Evolutionary conservation across 176 grass and related monocot species (phyloP).

Genomic region (Oryza nivara): DNA sequence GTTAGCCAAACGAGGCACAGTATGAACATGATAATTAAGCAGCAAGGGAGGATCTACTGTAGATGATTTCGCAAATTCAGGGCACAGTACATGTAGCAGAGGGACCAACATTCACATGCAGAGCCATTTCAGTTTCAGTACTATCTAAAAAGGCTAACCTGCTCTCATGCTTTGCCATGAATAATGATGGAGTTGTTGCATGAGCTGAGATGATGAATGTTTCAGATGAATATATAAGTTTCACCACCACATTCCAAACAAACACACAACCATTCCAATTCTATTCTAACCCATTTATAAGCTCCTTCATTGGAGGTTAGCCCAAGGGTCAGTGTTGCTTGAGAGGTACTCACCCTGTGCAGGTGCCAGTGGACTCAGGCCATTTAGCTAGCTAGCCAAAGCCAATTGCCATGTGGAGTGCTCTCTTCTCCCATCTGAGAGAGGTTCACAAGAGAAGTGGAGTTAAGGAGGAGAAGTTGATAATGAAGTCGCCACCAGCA

Average conservation of each 20-base stretch:
- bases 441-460: conserved; percentile 30
- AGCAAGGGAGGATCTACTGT: not conserved
- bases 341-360: not conserved
- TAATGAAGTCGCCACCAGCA: conserved; percentile 23
- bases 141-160: not conserved
- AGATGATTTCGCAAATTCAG: conserved; percentile 6
- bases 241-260: conserved; percentile 25
- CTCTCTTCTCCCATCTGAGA: not conserved
- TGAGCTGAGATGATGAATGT: not conserved
- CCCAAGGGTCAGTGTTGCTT: conserved; percentile 41
- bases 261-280: not conserved
- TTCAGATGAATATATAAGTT: not conserved
- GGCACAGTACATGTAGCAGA: not conserved
- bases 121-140: not conserved
- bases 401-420: not conserved
- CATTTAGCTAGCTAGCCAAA: not conserved
- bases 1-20: conserved; percentile 1
- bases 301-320: conserved; percentile 22
- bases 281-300: not conserved
- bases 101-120: not conserved
- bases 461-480: conserved; percentile 11
- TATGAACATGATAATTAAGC: not conserved
- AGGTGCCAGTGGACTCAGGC: not conserved
- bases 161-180: not conserved
- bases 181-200: not conserved